These are phyloP conservation scores for Chrysoporthe cubensis DNA, from an alignment of 2,329 filamentous ascomycete genomes.

Conservation along the genomic window DNA sequence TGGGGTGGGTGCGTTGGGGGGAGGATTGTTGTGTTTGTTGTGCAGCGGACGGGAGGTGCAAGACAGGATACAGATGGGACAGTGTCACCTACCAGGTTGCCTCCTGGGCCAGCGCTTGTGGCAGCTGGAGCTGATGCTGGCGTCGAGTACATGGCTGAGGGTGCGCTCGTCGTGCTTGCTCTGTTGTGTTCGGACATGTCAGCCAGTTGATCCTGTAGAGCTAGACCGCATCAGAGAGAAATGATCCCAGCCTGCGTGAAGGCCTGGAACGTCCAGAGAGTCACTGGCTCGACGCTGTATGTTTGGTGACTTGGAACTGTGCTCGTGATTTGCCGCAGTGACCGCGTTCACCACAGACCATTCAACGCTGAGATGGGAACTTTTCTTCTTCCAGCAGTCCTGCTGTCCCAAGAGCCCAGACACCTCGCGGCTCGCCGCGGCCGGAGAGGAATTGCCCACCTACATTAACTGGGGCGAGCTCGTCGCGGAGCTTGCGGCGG, in stretches of 20 bases:
- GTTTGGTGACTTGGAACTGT: too few relatives aligned
- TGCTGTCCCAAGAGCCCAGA: too few relatives aligned
- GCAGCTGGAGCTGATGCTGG: constrained; percentile 44
- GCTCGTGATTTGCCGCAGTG: too few relatives aligned
- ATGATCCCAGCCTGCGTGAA: too few relatives aligned
- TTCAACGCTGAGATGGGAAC: neutral
- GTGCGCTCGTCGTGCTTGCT: constrained; percentile 32
- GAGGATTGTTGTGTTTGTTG: neutral
- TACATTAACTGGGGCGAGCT: constrained; percentile 53
- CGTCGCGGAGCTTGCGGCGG: constrained; percentile 36
- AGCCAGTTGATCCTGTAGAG: neutral
- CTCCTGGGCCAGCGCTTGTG: constrained; percentile 41
- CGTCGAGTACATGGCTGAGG: constrained; percentile 27
- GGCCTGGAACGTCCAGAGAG: too few relatives aligned
- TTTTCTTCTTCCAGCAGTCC: neutral
- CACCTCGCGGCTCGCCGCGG: too few relatives aligned
- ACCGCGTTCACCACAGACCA: too few relatives aligned
- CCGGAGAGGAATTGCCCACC: constrained; percentile 32
- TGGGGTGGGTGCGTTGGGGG: neutral
- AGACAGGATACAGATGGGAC: constrained; percentile 9
- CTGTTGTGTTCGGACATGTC: constrained; percentile 24
- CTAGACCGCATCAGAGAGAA: neutral
- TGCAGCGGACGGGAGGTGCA: neutral
- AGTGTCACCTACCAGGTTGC: constrained; percentile 44
- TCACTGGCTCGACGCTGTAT: too few relatives aligned